These are phyloP conservation scores for Aspergillus pseudoglaucus DNA, from an alignment of 2,329 filamentous ascomycete species.

Conservation along the genomic window DNA sequence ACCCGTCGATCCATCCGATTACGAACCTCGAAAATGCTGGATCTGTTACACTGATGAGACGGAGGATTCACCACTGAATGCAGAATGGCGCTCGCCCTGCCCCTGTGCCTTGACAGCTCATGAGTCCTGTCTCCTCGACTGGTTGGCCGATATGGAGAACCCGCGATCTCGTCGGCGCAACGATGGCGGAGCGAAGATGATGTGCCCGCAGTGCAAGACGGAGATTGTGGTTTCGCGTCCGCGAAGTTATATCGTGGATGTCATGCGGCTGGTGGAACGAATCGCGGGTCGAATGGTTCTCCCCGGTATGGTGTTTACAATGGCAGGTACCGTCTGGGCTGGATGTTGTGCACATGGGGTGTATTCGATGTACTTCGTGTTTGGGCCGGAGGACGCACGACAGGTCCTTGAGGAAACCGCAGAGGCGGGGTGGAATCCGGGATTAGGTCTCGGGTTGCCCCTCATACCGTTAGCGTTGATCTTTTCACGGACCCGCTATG, in stretches of 20 bases:
- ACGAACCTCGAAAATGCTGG: slow-evolving; percentile 55
- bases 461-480: slow-evolving; percentile 63
- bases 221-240: slow-evolving; percentile 71
- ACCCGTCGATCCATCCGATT: slow-evolving; percentile 9
- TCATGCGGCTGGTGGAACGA: slow-evolving; percentile 55
- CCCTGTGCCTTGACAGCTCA: slow-evolving; percentile 87
- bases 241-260: slow-evolving; percentile 63
- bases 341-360: slow-evolving; percentile 54
- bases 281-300: slow-evolving; percentile 55
- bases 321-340: slow-evolving; percentile 44
- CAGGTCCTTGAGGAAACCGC: slow-evolving; percentile 45
- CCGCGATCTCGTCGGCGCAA: slow-evolving; percentile 46
- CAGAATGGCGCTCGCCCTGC: slow-evolving; percentile 79
- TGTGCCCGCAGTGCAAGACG: slow-evolving; percentile 85
- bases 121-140: slow-evolving; percentile 80
- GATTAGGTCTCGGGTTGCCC: slow-evolving; percentile 55
- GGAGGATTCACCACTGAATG: slow-evolving; percentile 53
- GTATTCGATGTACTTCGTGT: slow-evolving; percentile 59
- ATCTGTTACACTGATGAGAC: slow-evolving; percentile 63
- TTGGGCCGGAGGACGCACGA: slow-evolving; percentile 56
- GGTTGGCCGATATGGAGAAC: slow-evolving; percentile 83
- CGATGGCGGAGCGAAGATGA: slow-evolving; percentile 55
- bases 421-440: slow-evolving; percentile 39
- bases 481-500: slow-evolving; percentile 58
- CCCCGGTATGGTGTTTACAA: slow-evolving; percentile 53